Evolutionary conservation across 805 yeast species (phyloP), one percentile per base, ranked within the genome.

Genomic region (Barnettozyma californica): DNA sequence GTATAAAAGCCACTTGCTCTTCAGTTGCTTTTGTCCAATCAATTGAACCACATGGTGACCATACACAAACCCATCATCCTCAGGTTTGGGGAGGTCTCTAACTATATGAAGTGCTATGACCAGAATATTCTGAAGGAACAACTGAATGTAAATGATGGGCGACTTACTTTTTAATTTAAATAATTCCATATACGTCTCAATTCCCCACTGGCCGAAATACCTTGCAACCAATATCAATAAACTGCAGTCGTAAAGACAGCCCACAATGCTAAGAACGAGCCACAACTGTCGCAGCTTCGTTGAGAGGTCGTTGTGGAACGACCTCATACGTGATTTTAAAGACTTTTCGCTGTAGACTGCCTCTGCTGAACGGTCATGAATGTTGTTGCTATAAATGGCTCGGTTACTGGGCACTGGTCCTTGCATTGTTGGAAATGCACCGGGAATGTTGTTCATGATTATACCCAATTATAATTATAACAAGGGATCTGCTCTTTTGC

Each of bases 241-340:
- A 34, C 62, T 58, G 60, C 65, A 61, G 36, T 61, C 65, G 35
- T 57, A 60, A 4, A 60, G 47, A 34, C 57, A 60, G 4, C 44
- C 37, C 5, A 59, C 42, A 11, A 53, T 19, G 5, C 46, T 20
- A 1, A 36, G 18, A 47, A 50, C 39, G 38, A 58, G 6, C 50
- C 44, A 37, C 47, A 55, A 1, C 46, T 25, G 18, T 44, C 20
- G 9, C 21, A 31, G 33, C 9, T 47, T 48, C 2, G 21, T 14
- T 4, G 49, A 21, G 3, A 58, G 18, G 20, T 61, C 56, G 29
- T 43, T 48, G 14, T 44, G 49, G 33, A 57, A 57, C 2, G 39
- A 23, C 23, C 25, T 40, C 27, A 48, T 56, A 41, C 58, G 53
- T 10, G 50, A 41, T 19, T 47, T 49, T 7, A 59, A 39, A 1